A percentile compares a stretch with the other conserved stretches of the same genome.
phyloP scores from a whole-genome alignment of 2,329 filamentous ascomycete species.

The Sporothrix dimorphospora region DNA sequence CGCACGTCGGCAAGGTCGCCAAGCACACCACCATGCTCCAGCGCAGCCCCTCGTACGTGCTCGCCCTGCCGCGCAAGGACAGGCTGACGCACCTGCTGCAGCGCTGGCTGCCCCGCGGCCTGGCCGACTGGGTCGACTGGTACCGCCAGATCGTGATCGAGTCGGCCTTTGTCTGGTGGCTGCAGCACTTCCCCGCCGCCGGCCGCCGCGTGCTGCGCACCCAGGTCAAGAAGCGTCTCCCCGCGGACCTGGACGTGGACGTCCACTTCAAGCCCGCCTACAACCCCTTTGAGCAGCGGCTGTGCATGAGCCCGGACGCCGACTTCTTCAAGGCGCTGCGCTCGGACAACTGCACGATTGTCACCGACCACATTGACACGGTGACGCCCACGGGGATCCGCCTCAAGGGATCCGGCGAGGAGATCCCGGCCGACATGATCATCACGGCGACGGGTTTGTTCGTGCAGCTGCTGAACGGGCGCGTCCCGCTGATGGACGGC shows the following conservation, averaged over 20 bases:
- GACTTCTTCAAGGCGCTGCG: slow-evolving; percentile 55
- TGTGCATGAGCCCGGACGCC: slow-evolving; percentile 66
- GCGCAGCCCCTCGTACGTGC: slow-evolving; percentile 72
- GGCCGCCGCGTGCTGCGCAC: slow-evolving; percentile 53
- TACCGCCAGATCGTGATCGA: slow-evolving; percentile 53
- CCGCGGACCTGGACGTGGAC: slow-evolving; percentile 56
- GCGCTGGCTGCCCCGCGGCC: slow-evolving; percentile 50
- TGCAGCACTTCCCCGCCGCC: slow-evolving; percentile 55
- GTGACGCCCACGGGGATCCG: slow-evolving; percentile 50
- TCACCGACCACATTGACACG: slow-evolving; percentile 51
- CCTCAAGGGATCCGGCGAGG: slow-evolving; percentile 42
- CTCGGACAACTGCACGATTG: slow-evolving; percentile 45
- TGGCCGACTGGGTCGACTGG: slow-evolving; percentile 53
- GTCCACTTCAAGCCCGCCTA: slow-evolving; percentile 68
- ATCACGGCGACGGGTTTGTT: slow-evolving; percentile 67
- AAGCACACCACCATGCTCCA: slow-evolving; percentile 77
- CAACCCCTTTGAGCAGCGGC: slow-evolving; percentile 71
- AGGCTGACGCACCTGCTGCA: slow-evolving; percentile 44
- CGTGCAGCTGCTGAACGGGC: slow-evolving; percentile 57
- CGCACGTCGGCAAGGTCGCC: slow-evolving; percentile 67
- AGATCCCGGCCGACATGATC: slow-evolving; percentile 62
- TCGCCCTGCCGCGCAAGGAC: slow-evolving; percentile 54
- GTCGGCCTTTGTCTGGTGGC: slow-evolving; percentile 53
- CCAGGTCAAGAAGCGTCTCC: slow-evolving; percentile 54
- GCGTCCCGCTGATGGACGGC: slow-evolving; percentile 56